Conservation (phyloP, 805 yeast species). For the Wickerhamiella alocasiicola region DNA sequence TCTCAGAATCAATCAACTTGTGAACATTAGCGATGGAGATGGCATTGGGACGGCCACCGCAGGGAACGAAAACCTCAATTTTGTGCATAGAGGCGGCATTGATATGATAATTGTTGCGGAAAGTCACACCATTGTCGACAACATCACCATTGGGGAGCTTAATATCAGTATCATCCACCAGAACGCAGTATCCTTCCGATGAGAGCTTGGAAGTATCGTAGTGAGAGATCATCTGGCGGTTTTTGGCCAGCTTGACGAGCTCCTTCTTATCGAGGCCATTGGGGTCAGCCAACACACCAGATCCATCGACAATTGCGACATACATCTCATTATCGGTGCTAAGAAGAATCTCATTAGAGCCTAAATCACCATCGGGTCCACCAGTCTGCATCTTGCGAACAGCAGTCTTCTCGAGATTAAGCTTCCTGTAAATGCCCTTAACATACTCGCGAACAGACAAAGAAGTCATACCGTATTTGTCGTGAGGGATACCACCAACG, state of each 20-base stretch:
- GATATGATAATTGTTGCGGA: constrained; percentile 84
- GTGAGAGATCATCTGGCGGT: constrained; percentile 58
- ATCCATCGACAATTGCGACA: constrained; percentile 85
- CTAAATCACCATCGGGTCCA: constrained; percentile 98
- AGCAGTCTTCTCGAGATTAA: constrained; percentile 42
- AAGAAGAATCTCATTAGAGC: constrained; percentile 84
- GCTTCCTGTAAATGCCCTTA: constrained; percentile 72
- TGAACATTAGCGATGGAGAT: constrained; percentile 75
- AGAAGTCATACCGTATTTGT: constrained; percentile 95
- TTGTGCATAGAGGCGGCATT: constrained; percentile 50
- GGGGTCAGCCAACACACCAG: constrained; percentile 90
- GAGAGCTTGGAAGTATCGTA: constrained; percentile 60
- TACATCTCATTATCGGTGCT: constrained; percentile 61
- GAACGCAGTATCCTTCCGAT: constrained; percentile 62
- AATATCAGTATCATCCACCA: constrained; percentile 74
- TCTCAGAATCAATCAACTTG: constrained; percentile 56
- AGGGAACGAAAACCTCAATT: constrained; percentile 84
- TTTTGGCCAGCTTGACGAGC: constrained; percentile 62
- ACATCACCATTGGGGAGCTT: constrained; percentile 63
- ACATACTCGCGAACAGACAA: constrained; percentile 87
- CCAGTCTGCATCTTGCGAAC: constrained; percentile 88
- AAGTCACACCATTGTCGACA: constrained; percentile 73
- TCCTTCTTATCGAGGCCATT: constrained; percentile 75
- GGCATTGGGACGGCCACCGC: constrained; percentile 98
- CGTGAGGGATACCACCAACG: constrained; percentile 97